Conservation (phyloP, 2,329 filamentous ascomycete genomes). For the Chaetomium sp. region DNA sequence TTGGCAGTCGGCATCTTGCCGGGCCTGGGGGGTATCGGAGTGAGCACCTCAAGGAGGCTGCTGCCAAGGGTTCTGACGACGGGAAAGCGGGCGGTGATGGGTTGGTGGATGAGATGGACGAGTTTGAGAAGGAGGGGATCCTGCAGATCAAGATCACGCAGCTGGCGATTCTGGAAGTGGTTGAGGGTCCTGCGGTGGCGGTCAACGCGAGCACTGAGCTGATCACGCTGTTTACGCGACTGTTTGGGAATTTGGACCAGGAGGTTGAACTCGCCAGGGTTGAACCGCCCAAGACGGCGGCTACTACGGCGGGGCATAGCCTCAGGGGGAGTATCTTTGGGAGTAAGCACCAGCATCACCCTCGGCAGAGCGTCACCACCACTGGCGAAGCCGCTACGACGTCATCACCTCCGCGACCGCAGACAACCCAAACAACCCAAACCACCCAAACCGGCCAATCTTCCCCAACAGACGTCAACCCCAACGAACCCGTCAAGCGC, state of each 20-base stretch:
- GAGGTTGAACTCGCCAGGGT: conserved; percentile 37
- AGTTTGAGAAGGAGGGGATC: conserved; percentile 76
- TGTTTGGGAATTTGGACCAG: conserved; percentile 63
- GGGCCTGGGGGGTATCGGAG: conserved; percentile 44
- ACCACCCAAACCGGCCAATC: conserved; percentile 51
- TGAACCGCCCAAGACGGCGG: conserved; percentile 62
- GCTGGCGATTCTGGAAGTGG: conserved; percentile 71
- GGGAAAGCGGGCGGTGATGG: conserved; percentile 33
- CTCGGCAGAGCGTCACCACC: conserved; percentile 32
- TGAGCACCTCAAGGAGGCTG: conserved; percentile 58
- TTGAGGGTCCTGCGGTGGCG: conserved; percentile 76
- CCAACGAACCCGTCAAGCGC: conserved; percentile 32
- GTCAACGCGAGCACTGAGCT: conserved; percentile 86
- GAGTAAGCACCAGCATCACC: conserved; percentile 42
- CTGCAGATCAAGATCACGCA: conserved; percentile 97
- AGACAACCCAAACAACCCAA: conserved; percentile 38
- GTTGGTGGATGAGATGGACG: conserved; percentile 72
- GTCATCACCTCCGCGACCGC: conserved; percentile 28
- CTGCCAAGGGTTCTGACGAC: conserved; percentile 24
- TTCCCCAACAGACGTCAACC: conserved; percentile 58
- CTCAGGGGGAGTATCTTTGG: conserved; percentile 73
- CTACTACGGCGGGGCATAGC: conserved; percentile 54
- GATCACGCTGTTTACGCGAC: conserved; percentile 68
- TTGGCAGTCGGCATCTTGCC: conserved; percentile 51
- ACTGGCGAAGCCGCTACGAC: conserved; percentile 33